Percentiles rank a stretch among this genome's conserved stretches.
phyloP scores from a whole-genome alignment of 2,329 filamentous ascomycete genomes.

The Xenoacremonium recifei region DNA sequence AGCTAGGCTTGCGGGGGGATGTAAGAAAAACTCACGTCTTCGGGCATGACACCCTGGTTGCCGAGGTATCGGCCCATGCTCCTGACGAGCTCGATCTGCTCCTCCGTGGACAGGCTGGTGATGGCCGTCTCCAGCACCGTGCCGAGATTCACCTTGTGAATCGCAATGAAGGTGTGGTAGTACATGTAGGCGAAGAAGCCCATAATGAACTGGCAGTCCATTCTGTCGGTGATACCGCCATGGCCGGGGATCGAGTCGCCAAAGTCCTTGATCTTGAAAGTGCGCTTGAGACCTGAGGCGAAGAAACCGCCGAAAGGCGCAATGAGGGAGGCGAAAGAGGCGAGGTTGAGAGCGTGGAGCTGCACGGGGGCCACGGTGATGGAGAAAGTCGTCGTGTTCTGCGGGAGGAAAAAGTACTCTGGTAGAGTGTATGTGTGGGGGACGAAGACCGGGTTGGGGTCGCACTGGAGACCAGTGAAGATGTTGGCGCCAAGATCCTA shows the following conservation, averaged over 20 bases:
- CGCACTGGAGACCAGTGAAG: slow-evolving; percentile 86
- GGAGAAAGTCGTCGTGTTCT: slow-evolving; percentile 53
- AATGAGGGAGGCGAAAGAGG: slow-evolving; percentile 92
- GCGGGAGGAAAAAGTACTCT: slow-evolving; percentile 69
- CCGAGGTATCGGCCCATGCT: slow-evolving; percentile 62
- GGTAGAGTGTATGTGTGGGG: slow-evolving; percentile 73
- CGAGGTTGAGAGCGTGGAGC: slow-evolving; percentile 85
- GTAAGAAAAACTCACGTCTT: slow-evolving; percentile 26
- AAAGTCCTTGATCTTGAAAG: slow-evolving; percentile 99
- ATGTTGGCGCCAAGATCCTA: slow-evolving; percentile 88
- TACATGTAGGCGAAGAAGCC: slow-evolving; percentile 98
- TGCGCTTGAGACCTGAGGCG: slow-evolving; percentile 93
- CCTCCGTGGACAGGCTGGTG: slow-evolving; percentile 79
- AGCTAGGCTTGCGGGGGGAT: slow-evolving; percentile 1
- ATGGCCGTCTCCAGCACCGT: slow-evolving; percentile 89
- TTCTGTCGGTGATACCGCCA: slow-evolving; percentile 96
- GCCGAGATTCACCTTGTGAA: slow-evolving; percentile 81
- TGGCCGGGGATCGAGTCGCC: slow-evolving; percentile 97
- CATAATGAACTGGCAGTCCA: slow-evolving; percentile 99
- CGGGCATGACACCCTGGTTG: slow-evolving; percentile 55
- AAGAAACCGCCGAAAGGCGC: slow-evolving; percentile 99
- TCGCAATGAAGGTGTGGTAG: slow-evolving; percentile 94
- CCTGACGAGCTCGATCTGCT: slow-evolving; percentile 81
- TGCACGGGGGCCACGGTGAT: slow-evolving; percentile 85
- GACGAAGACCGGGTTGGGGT: slow-evolving; percentile 87